Conservation (phyloP, 2,329 filamentous ascomycete species). For the Fusarium sp. region DNA sequence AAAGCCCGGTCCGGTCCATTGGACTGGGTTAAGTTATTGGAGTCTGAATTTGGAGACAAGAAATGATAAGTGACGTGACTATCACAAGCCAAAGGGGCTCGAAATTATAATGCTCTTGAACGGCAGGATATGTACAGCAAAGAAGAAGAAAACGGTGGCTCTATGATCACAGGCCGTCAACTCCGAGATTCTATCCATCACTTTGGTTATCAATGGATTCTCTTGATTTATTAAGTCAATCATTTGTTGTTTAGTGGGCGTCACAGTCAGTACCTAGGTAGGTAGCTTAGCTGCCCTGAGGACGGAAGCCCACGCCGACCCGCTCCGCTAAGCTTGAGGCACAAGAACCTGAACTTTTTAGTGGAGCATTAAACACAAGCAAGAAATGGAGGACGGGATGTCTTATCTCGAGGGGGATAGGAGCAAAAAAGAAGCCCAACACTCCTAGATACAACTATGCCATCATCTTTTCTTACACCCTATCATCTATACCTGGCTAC, state of each 20-base stretch:
- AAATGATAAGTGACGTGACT: slow-evolving; percentile 18
- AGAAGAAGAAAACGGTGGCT: background rate
- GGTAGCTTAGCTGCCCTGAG: slow-evolving; percentile 17
- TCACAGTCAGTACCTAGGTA: slow-evolving; percentile 16
- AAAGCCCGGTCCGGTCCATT: slow-evolving; percentile 37
- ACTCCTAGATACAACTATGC: slow-evolving; percentile 4
- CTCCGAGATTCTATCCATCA: slow-evolving; percentile 8
- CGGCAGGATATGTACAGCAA: background rate
- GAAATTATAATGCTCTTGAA: background rate
- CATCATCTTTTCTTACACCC: slow-evolving; percentile 29
- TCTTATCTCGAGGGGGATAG: slow-evolving; percentile 33
- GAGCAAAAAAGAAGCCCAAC: slow-evolving; percentile 26
- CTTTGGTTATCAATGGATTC: background rate
- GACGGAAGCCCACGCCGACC: slow-evolving; percentile 40
- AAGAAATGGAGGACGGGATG: slow-evolving; percentile 36
- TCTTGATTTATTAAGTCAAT: background rate
- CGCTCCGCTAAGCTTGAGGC: slow-evolving; percentile 34
- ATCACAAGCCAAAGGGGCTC: background rate
- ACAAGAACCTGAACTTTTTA: slow-evolving; percentile 42
- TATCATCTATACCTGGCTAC: slow-evolving; percentile 10
- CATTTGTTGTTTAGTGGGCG: slow-evolving; percentile 31
- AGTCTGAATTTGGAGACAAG: slow-evolving; percentile 28
- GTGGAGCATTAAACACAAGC: slow-evolving; percentile 36
- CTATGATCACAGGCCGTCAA: background rate
- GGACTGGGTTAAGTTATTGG: slow-evolving; percentile 13